These are phyloP conservation scores for Penicillium flavigenum DNA, from an alignment of 495 filamentous ascomycete species.

Conservation along the genomic window DNA sequence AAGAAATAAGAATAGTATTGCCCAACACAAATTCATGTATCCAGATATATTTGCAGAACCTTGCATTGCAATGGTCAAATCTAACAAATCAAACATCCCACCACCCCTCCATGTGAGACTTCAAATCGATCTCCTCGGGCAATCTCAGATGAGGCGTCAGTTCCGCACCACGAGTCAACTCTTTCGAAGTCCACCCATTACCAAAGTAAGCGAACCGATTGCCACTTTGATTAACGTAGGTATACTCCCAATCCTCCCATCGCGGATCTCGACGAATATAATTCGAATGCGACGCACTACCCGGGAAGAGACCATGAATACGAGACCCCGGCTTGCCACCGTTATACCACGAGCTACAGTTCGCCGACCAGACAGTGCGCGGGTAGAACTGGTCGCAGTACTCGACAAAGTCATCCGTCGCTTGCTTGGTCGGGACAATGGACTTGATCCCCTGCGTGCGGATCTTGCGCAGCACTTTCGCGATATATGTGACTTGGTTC, in stretches of 20 bases:
- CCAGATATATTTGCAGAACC: too few species aligned
- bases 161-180: slow-evolving; percentile 37
- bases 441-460: slow-evolving; percentile 61
- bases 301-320: slow-evolving; percentile 67
- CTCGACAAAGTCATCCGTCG: slow-evolving; percentile 61
- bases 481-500: slow-evolving; percentile 58
- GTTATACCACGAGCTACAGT: slow-evolving; percentile 72
- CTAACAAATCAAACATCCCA: slow-evolving; percentile 42
- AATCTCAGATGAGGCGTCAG: slow-evolving; percentile 51
- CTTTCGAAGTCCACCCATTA: slow-evolving; percentile 53
- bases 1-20: too few species aligned
- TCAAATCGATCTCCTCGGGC: slow-evolving; percentile 47
- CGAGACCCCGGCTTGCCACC: slow-evolving; percentile 54
- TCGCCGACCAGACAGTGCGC: slow-evolving; percentile 56
- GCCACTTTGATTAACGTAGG: slow-evolving; percentile 46
- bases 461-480: slow-evolving; percentile 63
- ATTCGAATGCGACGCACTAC: slow-evolving; percentile 57
- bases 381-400: slow-evolving; percentile 63
- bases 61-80: too few species aligned
- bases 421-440: slow-evolving; percentile 52
- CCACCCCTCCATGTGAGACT: slow-evolving; percentile 52
- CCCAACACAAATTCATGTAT: too few species aligned
- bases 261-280: slow-evolving; percentile 58
- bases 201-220: slow-evolving; percentile 61
- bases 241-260: slow-evolving; percentile 74